Conservation (phyloP, 176 grass and related monocot species). For the Guadua angustifolia region DNA sequence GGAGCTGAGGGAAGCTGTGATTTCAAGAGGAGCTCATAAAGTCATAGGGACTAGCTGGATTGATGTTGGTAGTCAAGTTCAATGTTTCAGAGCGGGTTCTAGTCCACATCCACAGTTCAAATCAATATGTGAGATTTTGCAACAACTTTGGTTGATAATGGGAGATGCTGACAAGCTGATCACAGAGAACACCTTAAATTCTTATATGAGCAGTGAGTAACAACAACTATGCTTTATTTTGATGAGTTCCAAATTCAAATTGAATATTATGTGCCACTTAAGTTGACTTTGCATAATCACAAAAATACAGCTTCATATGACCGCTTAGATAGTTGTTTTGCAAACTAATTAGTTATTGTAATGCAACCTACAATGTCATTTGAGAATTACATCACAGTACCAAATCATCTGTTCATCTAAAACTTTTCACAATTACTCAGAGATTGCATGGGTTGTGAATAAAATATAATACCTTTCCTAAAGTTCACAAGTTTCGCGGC, state of each 20-base stretch:
- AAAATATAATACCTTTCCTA: too few species aligned
- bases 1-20: constrained; percentile 36
- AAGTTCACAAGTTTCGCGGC: too few species aligned
- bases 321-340: too few species aligned
- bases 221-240: constrained; percentile 6
- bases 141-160: constrained; percentile 15
- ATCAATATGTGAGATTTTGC: constrained; percentile 3
- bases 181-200: background rate
- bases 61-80: constrained; percentile 31
- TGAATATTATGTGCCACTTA: background rate
- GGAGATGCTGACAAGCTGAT: constrained; percentile 2
- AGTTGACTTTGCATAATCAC: background rate
- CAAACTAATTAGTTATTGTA: too few species aligned
- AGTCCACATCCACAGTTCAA: constrained; percentile 27
- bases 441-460: too few species aligned
- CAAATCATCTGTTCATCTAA: too few species aligned
- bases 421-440: too few species aligned
- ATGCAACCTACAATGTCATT: too few species aligned
- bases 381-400: too few species aligned
- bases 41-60: constrained; percentile 46
- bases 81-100: constrained; percentile 19
- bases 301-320: background rate
- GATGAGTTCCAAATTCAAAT: background rate
- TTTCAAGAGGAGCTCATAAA: constrained; percentile 46
- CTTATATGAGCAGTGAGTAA: constrained; percentile 5